Evolutionary conservation across 345 rosid species (phyloP), one percentile per base, ranked within the genome.

Genomic region (Eucalyptus curtisii): DNA sequence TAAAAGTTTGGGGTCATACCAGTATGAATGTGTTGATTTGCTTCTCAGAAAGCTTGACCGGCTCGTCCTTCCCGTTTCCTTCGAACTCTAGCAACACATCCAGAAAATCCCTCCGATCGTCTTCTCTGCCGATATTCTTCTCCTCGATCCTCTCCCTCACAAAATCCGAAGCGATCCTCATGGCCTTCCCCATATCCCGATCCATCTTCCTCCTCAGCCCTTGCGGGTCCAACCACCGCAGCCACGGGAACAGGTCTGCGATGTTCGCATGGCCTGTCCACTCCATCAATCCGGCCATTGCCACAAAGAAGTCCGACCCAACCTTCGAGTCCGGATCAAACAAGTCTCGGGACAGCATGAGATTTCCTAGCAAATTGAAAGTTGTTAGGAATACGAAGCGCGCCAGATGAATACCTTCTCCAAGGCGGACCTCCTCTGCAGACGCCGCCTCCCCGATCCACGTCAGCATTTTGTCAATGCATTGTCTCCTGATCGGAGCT

Each of bases 311-410:
- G 50, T 90, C 91, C 1, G 90, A 71, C 4, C 92, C 92, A 3
- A 86, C 93, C 86, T 89, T 88, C 13, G 94, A 93, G 15, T 84
- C 86, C 5, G 94, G 94, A n/a, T 91, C 96, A 20, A 93, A 22
- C 47, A 94, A 47, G 64, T 94, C 95, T 19, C 92, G 89, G 5
- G 97, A 95, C 88, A 95, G n/a, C 95, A 95, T 91, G 7, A 95
- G 90, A 66, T 93, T 95, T 55, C 96, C 96, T 0, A 95, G 87
- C 89, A 94, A 44, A 88, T 95, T 95, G 71, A 94, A 93, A 15
- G 91, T 19, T 82, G 88, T 87, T 40, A 94, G 79, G 88, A 93
- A 94, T 89, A 94, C 92, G 37, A 93, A 91, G 10, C 90, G 84
- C 3, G 92, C 92, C 61, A 95, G 92, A 4, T 90, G 92, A 49